These are phyloP conservation scores for Globisporangium echinulatum DNA, from an alignment of 352 stramenopile genomes.

Conservation along the genomic window DNA sequence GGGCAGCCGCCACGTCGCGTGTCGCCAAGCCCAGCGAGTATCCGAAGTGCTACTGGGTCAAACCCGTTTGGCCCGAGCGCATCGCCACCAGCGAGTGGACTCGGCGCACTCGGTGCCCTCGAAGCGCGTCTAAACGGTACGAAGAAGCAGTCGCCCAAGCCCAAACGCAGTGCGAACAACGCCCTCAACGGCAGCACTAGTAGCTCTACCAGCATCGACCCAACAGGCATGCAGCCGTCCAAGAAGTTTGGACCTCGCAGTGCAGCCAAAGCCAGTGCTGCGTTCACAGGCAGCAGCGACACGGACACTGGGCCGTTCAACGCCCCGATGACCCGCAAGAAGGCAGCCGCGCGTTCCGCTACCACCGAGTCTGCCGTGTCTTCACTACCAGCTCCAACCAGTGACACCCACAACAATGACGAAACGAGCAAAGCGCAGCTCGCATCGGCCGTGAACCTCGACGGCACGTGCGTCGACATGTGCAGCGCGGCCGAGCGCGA, in stretches of 20 bases:
- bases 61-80: slow-evolving; percentile 7
- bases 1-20: slow-evolving; percentile 14
- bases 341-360: slow-evolving; percentile 4
- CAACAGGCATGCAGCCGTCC: slow-evolving; percentile 4
- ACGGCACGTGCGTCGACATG: slow-evolving; percentile 81
- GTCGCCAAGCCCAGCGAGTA: slow-evolving; percentile 2
- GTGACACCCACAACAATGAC: slow-evolving; percentile 8
- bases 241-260: slow-evolving; percentile 9
- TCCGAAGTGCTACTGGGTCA: too few relatives aligned
- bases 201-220: slow-evolving; percentile 1
- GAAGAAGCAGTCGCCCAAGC: slow-evolving; percentile 20
- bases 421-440: slow-evolving; percentile 50
- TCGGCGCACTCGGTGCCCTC: slow-evolving; percentile 15
- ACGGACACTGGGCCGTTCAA: slow-evolving; percentile 11
- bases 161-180: background rate
- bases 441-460: slow-evolving; percentile 52
- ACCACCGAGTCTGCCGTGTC: slow-evolving; percentile 2
- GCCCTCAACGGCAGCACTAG: background rate
- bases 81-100: slow-evolving; percentile 9
- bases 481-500: slow-evolving; percentile 76
- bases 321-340: slow-evolving; percentile 23
- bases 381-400: background rate
- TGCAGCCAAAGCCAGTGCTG: background rate
- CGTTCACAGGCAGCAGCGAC: slow-evolving; percentile 4
- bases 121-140: slow-evolving; percentile 22